Evolutionary conservation across 2,329 filamentous ascomycete species (phyloP), one percentile per base, ranked within the genome.

Genomic region (Colletotrichum truncatum): DNA sequence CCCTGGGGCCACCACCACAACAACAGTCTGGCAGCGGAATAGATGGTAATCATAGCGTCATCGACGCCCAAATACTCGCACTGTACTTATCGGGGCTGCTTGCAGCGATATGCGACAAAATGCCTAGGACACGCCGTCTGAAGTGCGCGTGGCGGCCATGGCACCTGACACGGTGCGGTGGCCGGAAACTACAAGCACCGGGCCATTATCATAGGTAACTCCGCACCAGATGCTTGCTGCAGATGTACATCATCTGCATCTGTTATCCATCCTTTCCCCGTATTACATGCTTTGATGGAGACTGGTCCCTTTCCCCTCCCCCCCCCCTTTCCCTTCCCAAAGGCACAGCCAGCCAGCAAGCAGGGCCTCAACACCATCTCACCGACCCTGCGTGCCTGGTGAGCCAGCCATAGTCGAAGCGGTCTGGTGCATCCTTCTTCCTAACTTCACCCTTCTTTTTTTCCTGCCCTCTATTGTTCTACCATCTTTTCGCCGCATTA

Each of bases 291-390:
- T 43, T 41, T 38, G 45, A 57, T 57, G 58, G 36, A 39, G 16
- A 52, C 38, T 30, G 23, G 9, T 34, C 36, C 59, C 18, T 39
- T 28, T 25, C 54, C n/a, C 46, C 26, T 48, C 30, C 16, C 34
- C 34, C 32, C 51, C 41, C 45, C 36, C 49, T 21, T 46, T n/a
- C 28, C 21, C 21, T 38, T 23, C 36, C 48, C 63, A 52, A 63
- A 66, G 58, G 36, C 49, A 49, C 28, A 63, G 49, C 63, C 49
- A 66, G 57, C 38, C 46, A 53, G 38, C 51, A 18, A 58, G 38
- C 59, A 64, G 39, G 51, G 45, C 64, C 60, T 66, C 59, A 66
- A 66, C 59, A 66, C 64, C 64, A 57, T 53, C 64, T 64, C 64
- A 34, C 52, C 60, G 53, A 66, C 60, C 63, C 64, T 64, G 38